Base-by-base conservation (phyloP, 768 basidiomycete species). In the Dacryopinax spathularia region DNA sequence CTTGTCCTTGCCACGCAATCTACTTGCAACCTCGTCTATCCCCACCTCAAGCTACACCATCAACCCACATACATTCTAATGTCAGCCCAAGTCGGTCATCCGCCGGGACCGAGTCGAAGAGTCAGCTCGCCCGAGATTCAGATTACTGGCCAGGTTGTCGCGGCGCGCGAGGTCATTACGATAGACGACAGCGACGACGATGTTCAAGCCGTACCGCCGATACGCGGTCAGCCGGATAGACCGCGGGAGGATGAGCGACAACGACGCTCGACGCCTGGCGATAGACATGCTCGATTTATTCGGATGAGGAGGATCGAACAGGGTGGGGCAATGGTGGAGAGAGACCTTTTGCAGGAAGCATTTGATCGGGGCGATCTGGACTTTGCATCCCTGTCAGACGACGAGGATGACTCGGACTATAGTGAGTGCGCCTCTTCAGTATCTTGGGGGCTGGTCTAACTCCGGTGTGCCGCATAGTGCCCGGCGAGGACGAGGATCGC, bases 181-280 rank as follows among this genome's bases (percentile, higher is more conserved):
- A 56, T 56, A 22, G 48, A 56, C 29, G 48, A 56, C 48, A 56
- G 48, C 48, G 48, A 56, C 48, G 48, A 56, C 25, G 48, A 56
- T 5, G 29, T 27, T 18, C 25, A 56, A 7, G 25, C 48, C 31
- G 10, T 56, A 56, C 25, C 29, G 9, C 25, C 25, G 5, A 18
- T 29, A 9, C 13, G 25, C 25, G 3, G 13, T 3, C 48, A 13
- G n/a, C n/a, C n/a, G n/a, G n/a, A n/a, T n/a, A 27, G 48, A 13
- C 9, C 48, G 10, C 48, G 15, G 48, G 15, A 56, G 48, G 48
- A 56, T 22, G 31, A 13, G 48, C 9, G 10, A 5, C 6, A 29
- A 29, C 9, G 48, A 56, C 29, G 25, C 25, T 29, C 48, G 25
- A 25, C 48, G 25, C 10, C 12, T 29, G 31, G 10, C 15, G 48